phyloP scores from a whole-genome alignment of 2,329 filamentous ascomycete species.

The Beauveria caledonica region DNA sequence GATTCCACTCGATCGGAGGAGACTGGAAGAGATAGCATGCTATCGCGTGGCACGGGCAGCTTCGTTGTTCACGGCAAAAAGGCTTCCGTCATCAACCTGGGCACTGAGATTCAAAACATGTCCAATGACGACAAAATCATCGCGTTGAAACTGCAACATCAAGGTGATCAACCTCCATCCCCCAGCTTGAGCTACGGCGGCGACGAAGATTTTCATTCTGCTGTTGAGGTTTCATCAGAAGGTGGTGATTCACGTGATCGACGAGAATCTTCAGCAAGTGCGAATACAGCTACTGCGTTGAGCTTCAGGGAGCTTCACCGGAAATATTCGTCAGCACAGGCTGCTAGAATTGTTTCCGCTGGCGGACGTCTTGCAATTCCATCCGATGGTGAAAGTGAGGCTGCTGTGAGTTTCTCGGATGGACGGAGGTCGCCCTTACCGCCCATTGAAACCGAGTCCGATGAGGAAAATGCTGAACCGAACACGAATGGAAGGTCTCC shows the following conservation, averaged over 20 bases:
- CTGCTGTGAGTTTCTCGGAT: conserved; percentile 51
- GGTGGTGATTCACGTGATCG: conserved; percentile 38
- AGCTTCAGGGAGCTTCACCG: conserved; percentile 57
- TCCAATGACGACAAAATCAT: conserved; percentile 64
- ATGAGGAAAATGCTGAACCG: conserved; percentile 17
- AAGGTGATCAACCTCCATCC: conserved; percentile 31
- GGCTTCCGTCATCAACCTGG: conserved; percentile 93
- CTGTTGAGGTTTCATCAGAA: conserved; percentile 37
- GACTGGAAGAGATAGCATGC: conserved; percentile 50
- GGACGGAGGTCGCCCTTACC: conserved; percentile 48
- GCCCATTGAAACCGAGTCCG: conserved; percentile 36
- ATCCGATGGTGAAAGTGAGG: conserved; percentile 53
- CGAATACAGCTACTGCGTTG: conserved; percentile 57
- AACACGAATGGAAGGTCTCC: neutral
- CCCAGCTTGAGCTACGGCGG: conserved; percentile 26
- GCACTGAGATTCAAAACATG: conserved; percentile 77
- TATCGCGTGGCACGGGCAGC: conserved; percentile 73
- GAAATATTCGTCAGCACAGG: conserved; percentile 48
- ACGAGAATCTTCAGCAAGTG: conserved; percentile 54
- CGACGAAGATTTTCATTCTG: conserved; percentile 45
- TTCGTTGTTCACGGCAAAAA: conserved; percentile 98
- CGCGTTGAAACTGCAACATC: conserved; percentile 46
- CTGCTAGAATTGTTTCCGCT: conserved; percentile 32
- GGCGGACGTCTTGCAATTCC: conserved; percentile 37
- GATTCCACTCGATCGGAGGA: conserved; percentile 26